Evolutionary conservation across 176 grass and related monocot species (phyloP).

Genomic region (Chloris gayana): DNA sequence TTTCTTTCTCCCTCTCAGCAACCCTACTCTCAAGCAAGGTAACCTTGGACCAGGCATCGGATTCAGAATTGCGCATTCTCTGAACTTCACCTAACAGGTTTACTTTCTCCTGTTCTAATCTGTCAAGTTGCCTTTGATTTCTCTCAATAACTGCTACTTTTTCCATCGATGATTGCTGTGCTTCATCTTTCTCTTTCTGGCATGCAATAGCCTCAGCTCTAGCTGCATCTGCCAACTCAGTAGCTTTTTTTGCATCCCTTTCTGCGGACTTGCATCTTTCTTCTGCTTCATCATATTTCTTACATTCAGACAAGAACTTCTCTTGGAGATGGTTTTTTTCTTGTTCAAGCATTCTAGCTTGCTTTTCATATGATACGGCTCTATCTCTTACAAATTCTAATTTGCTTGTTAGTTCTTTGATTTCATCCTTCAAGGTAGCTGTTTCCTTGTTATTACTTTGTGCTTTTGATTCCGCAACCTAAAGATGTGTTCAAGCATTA

Average conservation of each 20-base stretch:
- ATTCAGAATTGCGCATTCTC: slow-evolving; percentile 60
- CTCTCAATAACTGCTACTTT: slow-evolving; percentile 68
- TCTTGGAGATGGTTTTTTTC: slow-evolving; percentile 85
- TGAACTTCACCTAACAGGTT: slow-evolving; percentile 56
- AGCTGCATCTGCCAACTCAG: slow-evolving; percentile 59
- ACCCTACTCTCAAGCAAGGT: slow-evolving; percentile 63
- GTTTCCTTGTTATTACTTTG: slow-evolving; percentile 57
- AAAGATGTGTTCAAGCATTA: slow-evolving; percentile 20
- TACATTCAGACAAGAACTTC: slow-evolving; percentile 61
- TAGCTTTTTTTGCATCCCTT: slow-evolving; percentile 60
- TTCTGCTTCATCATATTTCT: slow-evolving; percentile 72
- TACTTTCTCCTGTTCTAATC: slow-evolving; percentile 61
- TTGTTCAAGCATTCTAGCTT: slow-evolving; percentile 78
- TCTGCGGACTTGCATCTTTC: slow-evolving; percentile 59
- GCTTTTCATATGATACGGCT: slow-evolving; percentile 57
- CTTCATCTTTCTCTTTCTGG: slow-evolving; percentile 68
- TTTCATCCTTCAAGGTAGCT: slow-evolving; percentile 64
- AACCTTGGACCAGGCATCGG: slow-evolving; percentile 58
- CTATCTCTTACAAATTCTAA: slow-evolving; percentile 57
- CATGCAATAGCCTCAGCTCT: slow-evolving; percentile 50
- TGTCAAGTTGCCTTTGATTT: slow-evolving; percentile 61
- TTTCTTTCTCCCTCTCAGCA: slow-evolving; percentile 69
- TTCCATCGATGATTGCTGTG: slow-evolving; percentile 55
- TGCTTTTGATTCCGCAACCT: slow-evolving; percentile 59
- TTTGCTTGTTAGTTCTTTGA: slow-evolving; percentile 63